Conservation (phyloP, 768 basidiomycete species). For the Tephrocybe sp. region DNA sequence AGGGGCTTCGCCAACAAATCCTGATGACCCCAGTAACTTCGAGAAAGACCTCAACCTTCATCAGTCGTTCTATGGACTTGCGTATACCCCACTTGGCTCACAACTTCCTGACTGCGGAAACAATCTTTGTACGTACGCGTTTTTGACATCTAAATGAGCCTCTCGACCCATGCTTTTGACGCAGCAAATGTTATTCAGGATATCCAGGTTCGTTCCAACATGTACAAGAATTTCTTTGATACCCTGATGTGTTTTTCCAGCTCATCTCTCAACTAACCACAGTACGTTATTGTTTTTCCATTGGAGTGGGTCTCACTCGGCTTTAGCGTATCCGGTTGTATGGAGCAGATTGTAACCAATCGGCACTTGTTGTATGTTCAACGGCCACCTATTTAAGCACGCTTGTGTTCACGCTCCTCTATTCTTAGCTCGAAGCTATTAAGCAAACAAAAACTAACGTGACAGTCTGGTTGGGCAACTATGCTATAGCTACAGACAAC, state of each 20-base stretch:
- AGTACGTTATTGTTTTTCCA: slow-evolving; percentile 21
- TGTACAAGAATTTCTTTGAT: background rate
- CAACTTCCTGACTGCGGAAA: slow-evolving; percentile 70
- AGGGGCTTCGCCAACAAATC: slow-evolving; percentile 27
- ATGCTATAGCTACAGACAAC: slow-evolving; percentile 59
- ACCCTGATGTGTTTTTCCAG: slow-evolving; percentile 30
- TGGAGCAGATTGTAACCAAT: slow-evolving; percentile 85
- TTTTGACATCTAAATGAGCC: background rate
- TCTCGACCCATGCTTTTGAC: background rate
- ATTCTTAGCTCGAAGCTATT: slow-evolving; percentile 75
- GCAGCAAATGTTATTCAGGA: slow-evolving; percentile 61
- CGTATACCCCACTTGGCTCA: slow-evolving; percentile 81
- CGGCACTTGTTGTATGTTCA: slow-evolving; percentile 61
- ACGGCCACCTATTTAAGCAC: background rate
- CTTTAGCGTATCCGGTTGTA: slow-evolving; percentile 71
- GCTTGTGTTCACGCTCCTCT: background rate
- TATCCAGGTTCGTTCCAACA: slow-evolving; percentile 50
- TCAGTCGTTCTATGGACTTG: slow-evolving; percentile 80
- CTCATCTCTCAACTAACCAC: slow-evolving; percentile 84
- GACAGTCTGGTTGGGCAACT: slow-evolving; percentile 76
- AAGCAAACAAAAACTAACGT: slow-evolving; percentile 86
- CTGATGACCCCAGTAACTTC: slow-evolving; percentile 78
- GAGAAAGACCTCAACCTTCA: slow-evolving; percentile 63
- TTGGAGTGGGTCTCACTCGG: slow-evolving; percentile 8
- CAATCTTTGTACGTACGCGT: slow-evolving; percentile 32